Conservation (phyloP, 225 moss, liverwort and hornwort species). For the Polytrichum commune region DNA sequence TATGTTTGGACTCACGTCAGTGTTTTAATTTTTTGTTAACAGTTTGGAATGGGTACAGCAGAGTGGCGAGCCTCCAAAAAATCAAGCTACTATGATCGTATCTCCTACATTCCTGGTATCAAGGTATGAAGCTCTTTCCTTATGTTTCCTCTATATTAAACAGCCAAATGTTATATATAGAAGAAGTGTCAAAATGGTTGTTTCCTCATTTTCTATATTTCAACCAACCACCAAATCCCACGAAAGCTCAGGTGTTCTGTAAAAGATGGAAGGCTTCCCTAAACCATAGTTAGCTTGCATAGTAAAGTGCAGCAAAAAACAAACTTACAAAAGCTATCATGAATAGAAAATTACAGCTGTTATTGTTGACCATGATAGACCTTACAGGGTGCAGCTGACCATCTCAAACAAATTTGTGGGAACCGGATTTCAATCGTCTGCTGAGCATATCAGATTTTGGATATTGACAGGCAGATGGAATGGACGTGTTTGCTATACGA, state of each 20-base stretch:
- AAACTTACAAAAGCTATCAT: neutral
- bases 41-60: slow-evolving; percentile 99
- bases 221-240: no score
- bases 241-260: no score
- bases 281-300: no score
- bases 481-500: slow-evolving; percentile 88
- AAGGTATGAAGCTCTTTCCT: slow-evolving; percentile 52
- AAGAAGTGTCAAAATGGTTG: no score
- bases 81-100: slow-evolving; percentile 68
- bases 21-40: slow-evolving; percentile 7
- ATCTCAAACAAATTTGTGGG: neutral
- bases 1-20: neutral
- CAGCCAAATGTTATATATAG: no score
- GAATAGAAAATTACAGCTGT: neutral
- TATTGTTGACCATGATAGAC: neutral
- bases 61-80: slow-evolving; percentile 93
- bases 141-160: no score
- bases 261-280: no score
- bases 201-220: no score
- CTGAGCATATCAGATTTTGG: neutral
- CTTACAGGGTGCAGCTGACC: neutral
- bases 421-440: neutral
- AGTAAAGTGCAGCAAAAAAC: neutral
- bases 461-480: slow-evolving; percentile 73
- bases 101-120: slow-evolving; percentile 81